Conservation (phyloP, 2,329 filamentous ascomycete species). For the Cadophora luteo-olivacea region DNA sequence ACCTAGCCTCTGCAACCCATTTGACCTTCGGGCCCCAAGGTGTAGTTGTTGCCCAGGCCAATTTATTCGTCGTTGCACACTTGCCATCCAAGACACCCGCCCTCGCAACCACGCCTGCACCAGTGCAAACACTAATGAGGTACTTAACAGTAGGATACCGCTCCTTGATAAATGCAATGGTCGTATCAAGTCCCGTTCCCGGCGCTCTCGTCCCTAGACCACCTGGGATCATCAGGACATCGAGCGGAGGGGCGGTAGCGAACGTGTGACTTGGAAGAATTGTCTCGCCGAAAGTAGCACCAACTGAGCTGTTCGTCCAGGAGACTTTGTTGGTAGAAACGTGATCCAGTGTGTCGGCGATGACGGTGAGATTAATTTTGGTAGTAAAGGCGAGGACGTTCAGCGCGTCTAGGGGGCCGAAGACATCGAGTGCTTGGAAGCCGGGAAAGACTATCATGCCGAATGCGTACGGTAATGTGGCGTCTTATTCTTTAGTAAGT, state of each 20-base stretch:
- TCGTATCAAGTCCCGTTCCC: not conserved
- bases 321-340: constrained; percentile 23
- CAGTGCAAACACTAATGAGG: constrained; percentile 71
- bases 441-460: constrained; percentile 50
- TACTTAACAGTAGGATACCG: constrained; percentile 45
- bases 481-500: not conserved
- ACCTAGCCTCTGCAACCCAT: constrained; percentile 13
- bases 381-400: constrained; percentile 36
- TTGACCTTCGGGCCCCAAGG: constrained; percentile 3
- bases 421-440: constrained; percentile 43
- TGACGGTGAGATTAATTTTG: constrained; percentile 39
- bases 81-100: constrained; percentile 15
- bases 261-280: constrained; percentile 21
- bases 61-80: constrained; percentile 19
- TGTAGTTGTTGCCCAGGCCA: not conserved
- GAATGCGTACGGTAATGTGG: constrained; percentile 43
- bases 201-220: constrained; percentile 11
- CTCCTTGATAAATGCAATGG: constrained; percentile 1
- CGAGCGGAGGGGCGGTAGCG: constrained; percentile 13
- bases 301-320: not conserved
- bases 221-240: constrained; percentile 20
- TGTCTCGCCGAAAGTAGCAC: constrained; percentile 8
- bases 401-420: constrained; percentile 43
- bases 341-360: constrained; percentile 38
- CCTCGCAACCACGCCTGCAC: constrained; percentile 50